phyloP scores from a whole-genome alignment of 1,139 yeast species.

The Candida pseudoviswanathii region DNA sequence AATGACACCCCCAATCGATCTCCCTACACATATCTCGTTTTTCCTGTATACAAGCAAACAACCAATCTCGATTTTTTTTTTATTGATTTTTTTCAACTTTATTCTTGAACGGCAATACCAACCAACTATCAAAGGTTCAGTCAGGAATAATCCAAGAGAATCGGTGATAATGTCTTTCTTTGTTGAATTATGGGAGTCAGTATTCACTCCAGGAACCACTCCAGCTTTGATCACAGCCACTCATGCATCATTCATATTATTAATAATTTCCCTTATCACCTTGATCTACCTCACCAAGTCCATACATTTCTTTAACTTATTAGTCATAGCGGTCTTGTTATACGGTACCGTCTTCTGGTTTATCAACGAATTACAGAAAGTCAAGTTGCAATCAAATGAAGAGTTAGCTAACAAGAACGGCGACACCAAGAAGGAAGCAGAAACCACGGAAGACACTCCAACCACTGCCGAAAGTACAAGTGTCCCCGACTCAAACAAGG shows the following conservation, averaged over 20 bases:
- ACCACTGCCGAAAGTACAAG: slow-evolving; percentile 1
- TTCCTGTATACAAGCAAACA: not conserved
- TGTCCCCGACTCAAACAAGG: slow-evolving; percentile 5
- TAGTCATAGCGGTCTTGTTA: slow-evolving; percentile 66
- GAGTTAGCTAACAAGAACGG: slow-evolving; percentile 18
- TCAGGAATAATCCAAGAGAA: not conserved
- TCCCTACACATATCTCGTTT: no score
- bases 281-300: slow-evolving; percentile 67
- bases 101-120: not conserved
- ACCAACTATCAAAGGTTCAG: not conserved
- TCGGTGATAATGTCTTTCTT: slow-evolving; percentile 36
- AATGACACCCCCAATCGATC: no score
- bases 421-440: slow-evolving; percentile 11
- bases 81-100: not conserved
- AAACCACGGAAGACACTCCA: not conserved
- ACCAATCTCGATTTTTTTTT: not conserved
- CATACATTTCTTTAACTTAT: slow-evolving; percentile 75
- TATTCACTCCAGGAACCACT: slow-evolving; percentile 92
- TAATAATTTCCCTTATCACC: slow-evolving; percentile 49
- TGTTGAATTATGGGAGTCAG: slow-evolving; percentile 82
- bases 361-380: slow-evolving; percentile 63
- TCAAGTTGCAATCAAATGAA: slow-evolving; percentile 36
- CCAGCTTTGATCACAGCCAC: slow-evolving; percentile 81
- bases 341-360: slow-evolving; percentile 92
- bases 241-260: slow-evolving; percentile 33